phyloP scores from a whole-genome alignment of 179 eudicot species.

The Spergularia azorica region DNA sequence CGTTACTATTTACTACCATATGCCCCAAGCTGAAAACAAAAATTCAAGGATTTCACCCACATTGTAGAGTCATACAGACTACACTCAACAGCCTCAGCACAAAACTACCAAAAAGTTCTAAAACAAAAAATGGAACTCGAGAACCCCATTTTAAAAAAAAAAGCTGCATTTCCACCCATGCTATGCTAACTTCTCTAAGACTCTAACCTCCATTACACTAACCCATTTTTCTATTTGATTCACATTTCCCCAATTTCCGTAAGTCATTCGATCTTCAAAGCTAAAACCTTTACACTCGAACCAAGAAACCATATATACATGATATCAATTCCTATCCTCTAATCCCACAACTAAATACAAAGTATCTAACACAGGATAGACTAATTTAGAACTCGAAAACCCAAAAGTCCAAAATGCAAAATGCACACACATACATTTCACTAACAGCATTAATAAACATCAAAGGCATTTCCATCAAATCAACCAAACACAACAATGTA shows the following conservation, averaged over 20 bases:
- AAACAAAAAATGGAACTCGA: too few species aligned
- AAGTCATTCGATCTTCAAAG: not conserved
- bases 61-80: not conserved
- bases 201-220: not conserved
- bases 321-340: not conserved
- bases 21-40: not conserved
- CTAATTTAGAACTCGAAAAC: not conserved
- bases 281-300: not conserved
- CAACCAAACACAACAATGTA: not conserved
- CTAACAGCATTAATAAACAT: not conserved
- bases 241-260: not conserved
- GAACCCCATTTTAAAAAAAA: not conserved
- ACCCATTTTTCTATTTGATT: not conserved
- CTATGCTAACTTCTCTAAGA: too few species aligned
- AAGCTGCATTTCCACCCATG: not conserved
- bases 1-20: not conserved
- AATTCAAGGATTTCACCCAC: not conserved
- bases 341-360: not conserved
- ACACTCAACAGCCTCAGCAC: not conserved
- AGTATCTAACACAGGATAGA: not conserved
- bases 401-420: not conserved
- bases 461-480: not conserved
- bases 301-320: not conserved
- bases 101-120: not conserved
- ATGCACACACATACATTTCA: not conserved